Conservation (phyloP, 345 rosid genomes). For the Ricinus communis region DNA sequence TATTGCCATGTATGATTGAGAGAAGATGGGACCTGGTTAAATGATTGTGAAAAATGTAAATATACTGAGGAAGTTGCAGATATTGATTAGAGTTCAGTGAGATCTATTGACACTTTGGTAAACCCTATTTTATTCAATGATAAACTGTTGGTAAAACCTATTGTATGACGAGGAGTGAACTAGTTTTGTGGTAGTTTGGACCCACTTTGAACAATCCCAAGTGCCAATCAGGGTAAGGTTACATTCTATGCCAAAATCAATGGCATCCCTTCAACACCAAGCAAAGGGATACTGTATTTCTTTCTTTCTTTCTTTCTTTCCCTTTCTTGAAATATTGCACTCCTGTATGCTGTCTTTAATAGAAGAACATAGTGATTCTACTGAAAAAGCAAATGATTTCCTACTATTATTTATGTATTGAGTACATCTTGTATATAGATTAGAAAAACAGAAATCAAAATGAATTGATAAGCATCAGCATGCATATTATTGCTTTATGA, state of each 20-base stretch:
- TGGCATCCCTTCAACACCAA: conserved; percentile 29
- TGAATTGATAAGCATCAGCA: too few relatives aligned
- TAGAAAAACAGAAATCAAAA: too few relatives aligned
- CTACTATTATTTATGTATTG: too few relatives aligned
- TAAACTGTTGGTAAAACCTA: too few relatives aligned
- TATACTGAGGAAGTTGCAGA: neutral
- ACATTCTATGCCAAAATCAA: neutral
- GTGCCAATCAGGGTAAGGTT: neutral
- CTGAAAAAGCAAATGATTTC: neutral
- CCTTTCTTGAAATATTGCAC: too few relatives aligned
- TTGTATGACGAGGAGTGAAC: neutral
- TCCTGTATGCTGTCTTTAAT: too few relatives aligned
- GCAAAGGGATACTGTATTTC: conserved; percentile 20
- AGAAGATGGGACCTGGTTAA: neutral
- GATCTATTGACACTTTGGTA: neutral
- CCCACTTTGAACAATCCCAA: conserved; percentile 19
- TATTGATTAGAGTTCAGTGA: neutral
- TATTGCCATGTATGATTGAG: too few relatives aligned
- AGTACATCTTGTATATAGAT: too few relatives aligned
- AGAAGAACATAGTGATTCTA: too few relatives aligned
- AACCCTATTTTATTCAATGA: neutral
- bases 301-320: neutral
- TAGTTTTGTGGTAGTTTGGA: conserved; percentile 9
- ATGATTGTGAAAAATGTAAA: neutral
- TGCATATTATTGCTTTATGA: neutral